Percentiles rank a stretch among this genome's conserved stretches.
Evolutionary conservation across 768 basidiomycete species (phyloP).

Genomic region (Boletus sp.): DNA sequence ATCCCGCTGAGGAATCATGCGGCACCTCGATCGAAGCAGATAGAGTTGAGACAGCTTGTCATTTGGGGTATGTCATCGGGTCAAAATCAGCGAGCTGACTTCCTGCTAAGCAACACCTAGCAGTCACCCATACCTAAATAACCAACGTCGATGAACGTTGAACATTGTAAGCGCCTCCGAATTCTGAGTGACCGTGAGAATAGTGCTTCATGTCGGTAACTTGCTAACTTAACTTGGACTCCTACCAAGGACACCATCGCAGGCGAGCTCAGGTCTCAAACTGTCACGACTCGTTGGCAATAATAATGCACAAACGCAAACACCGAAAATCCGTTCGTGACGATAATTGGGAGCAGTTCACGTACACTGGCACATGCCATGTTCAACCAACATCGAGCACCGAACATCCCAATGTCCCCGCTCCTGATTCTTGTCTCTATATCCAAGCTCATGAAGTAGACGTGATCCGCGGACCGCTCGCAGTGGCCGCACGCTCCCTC

Average conservation of each 20-base stretch:
- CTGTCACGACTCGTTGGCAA: not conserved
- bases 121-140: no score
- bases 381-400: not conserved
- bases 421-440: slow-evolving; percentile 37
- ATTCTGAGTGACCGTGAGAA: not conserved
- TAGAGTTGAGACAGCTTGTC: not conserved
- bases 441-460: slow-evolving; percentile 80
- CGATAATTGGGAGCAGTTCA: slow-evolving; percentile 9
- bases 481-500: slow-evolving; percentile 35
- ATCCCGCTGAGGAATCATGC: not conserved
- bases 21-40: not conserved
- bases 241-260: no score
- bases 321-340: slow-evolving; percentile 14
- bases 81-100: not conserved
- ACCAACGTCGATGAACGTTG: no score
- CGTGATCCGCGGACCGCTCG: slow-evolving; percentile 53
- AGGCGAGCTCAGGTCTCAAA: no score
- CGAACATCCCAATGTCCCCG: not conserved
- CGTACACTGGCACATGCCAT: not conserved
- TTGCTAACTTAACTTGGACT: no score
- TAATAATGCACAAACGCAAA: slow-evolving; percentile 28
- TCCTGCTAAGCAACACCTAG: no score
- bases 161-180: not conserved
- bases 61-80: not conserved
- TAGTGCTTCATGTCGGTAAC: not conserved